Base-by-base conservation (phyloP, 176 grass and related monocot species). In the Aechmea fasciata region DNA sequence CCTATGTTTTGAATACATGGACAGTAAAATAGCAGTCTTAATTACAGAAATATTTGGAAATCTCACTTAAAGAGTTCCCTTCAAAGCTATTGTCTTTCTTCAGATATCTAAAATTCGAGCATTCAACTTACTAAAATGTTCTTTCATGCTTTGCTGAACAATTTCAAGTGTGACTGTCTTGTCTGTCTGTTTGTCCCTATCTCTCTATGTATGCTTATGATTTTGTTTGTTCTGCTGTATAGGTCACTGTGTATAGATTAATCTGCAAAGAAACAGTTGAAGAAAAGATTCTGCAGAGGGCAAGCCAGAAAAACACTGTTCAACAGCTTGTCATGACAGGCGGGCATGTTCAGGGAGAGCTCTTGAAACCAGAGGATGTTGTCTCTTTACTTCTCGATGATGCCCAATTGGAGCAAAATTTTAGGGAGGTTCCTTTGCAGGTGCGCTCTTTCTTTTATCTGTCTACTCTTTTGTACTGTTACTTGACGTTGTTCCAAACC, bases 201-300 rank as follows among this genome's bases (percentile, higher is more conserved):
- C 33, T 41, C 33, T 41, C 4, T 41, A 3, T 41, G 33, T 55
- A 61, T 61, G 55, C 55, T 19, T 61, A 22, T 20, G 3, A 61
- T 61, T 18, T 61, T 61, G 25, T 50, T 63, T 47, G 29, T 15
- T 69, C 28, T 74, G 2, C 48, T 72, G 63, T 84, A 57, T 65
- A 99, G 95, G 95, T 99, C 48, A 90, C 90, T 3, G 95, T 99
- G 33, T 99, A 99, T 73, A 99, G 95, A 87, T 81, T 99, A 71
- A 93, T 99, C 70, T 99, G 95, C 75, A 99, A 99, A 85, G 95
- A 99, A 66, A 99, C 95, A 15, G 85, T 99, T 10, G 95, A 99
- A 75, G 95, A 99, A 65, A 99, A 99, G 80, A 99, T 99, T 79
- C 80, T 99, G 76, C 89, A 99, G 65, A 87, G 94, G 62, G 94